Evolutionary conservation across 352 stramenopile species (phyloP), one percentile per base, ranked within the genome.

Genomic region (Phytopythium ostracodes): DNA sequence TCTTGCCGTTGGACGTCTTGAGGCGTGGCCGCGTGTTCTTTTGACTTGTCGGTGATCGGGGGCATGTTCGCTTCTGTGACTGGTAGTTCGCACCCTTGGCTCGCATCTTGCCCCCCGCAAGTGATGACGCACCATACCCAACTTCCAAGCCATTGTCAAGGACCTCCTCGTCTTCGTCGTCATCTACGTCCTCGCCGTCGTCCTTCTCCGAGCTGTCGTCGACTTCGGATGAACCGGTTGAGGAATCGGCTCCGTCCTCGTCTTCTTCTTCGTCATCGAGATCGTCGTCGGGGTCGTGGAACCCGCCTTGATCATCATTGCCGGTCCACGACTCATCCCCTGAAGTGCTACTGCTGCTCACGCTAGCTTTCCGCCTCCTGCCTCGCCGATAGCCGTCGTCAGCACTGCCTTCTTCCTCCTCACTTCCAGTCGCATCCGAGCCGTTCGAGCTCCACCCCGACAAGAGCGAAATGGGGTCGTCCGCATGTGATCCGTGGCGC

Each of bases 221-320:
- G 42, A 44, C 47, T 25, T 66, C 46, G 15, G 22, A 53, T 9
- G 15, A n/a, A 33, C n/a, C 20, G 17, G 24, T 2, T 33, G 29
- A 33, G 7, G n/a, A n/a, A n/a, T n/a, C n/a, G n/a, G n/a, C n/a
- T n/a, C n/a, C n/a, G 22, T 52, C 44, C 9, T 53, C 43, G 25
- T 75, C 65, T 14, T 61, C 59, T 4, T 76, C 60, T 17, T 71
- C 44, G 6, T 66, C 51, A 6, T 75, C 71, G 27, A 68, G 59
- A 18, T 71, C 29, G 25, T 72, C 51, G 8, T 73, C 71, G 27
- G 70, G 62, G n/a, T 71, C 29, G 31, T 72, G 40, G 60, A 66
- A 62, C 20, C 44, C 59, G 49, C 63, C 66, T 24, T 25, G 43
- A 4, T 42, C 58, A 25, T 67, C 65, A 33, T 46, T 47, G 22